Base-by-base conservation (phyloP, 495 filamentous ascomycete species). In the Niebla homalea region DNA sequence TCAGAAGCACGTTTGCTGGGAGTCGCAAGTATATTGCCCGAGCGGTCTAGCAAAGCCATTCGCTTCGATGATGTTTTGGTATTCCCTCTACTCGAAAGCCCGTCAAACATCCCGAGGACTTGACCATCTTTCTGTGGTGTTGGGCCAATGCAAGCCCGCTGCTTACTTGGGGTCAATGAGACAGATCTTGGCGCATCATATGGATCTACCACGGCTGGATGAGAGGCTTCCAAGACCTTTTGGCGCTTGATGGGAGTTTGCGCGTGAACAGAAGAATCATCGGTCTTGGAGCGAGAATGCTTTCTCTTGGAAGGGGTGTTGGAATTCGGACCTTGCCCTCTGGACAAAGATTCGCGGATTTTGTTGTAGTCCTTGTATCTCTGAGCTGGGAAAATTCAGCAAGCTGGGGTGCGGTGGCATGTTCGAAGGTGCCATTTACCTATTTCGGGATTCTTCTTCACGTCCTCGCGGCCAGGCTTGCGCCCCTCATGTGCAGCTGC, bases 361-460 rank as follows among this genome's bases (percentile, higher is more conserved):
- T 78, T 81, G 53, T 77, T 79, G 70, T 97, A 98, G 54, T 87
- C 79, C 58, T 89, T 94, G 67, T 98, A 96, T 68, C 96, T 95
- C 2, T 75, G 70, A 36, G 87, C 88, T 93, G 53, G 54, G 21
- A 7, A 7, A 22, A 29, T 8, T 43, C 39, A 19, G 29, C 29
- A 7, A 7, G 2, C 2, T 8, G 14, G 2, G 29, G 2, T 2
- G 10, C 29, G 14, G 7, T 2, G 14, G 29, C 29, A 39, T 55
- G 25, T 18, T 32, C 15, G n/a, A 32, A 15, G 56, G 49, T 50
- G 23, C 18, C 14, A 43, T 67, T 29, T 74, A 94, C 88, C 84
- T 58, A 96, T 94, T 3, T 76, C 77, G 8, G 78, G 78, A 57
- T 89, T 79, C 50, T 80, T 74, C 65, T 94, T 95, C 62, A 96